Percentiles rank a stretch among this genome's conserved stretches.
These are phyloP conservation scores for Coniella lustricola DNA, from an alignment of 2,329 filamentous ascomycete species.

Conservation along the genomic window DNA sequence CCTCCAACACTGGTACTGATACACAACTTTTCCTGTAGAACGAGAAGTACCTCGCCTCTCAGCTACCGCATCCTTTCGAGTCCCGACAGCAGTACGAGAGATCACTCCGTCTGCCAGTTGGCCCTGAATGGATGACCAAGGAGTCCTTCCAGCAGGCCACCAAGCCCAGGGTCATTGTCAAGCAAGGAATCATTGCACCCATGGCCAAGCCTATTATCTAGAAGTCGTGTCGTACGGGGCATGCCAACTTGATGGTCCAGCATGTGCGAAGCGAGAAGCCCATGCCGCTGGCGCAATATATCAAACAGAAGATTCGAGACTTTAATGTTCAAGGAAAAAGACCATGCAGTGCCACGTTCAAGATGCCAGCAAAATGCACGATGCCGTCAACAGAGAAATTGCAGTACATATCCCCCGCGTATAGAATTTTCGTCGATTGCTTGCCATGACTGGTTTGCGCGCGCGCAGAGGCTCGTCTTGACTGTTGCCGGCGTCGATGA, in stretches of 20 bases:
- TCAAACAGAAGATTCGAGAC: no score
- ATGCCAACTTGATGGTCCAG: no score
- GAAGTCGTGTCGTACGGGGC: no score
- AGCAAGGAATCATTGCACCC: slow-evolving; percentile 82
- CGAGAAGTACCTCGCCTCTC: slow-evolving; percentile 75
- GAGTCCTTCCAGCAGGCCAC: slow-evolving; percentile 83
- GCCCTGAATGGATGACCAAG: slow-evolving; percentile 96
- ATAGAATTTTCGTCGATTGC: no score
- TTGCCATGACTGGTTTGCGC: neutral
- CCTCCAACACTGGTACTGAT: slow-evolving; percentile 10
- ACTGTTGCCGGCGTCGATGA: neutral
- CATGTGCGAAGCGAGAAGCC: no score
- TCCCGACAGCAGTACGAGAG: slow-evolving; percentile 84
- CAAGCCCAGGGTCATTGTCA: slow-evolving; percentile 83
- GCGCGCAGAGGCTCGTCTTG: neutral
- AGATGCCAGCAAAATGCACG: no score
- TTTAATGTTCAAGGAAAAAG: neutral
- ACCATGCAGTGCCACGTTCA: neutral
- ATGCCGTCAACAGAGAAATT: no score
- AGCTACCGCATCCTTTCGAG: slow-evolving; percentile 86
- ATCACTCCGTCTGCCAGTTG: slow-evolving; percentile 76
- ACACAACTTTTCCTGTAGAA: slow-evolving; percentile 46
- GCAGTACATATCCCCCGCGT: neutral
- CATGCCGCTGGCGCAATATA: no score
- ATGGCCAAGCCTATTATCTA: slow-evolving; percentile 65